These are phyloP conservation scores for Saturnispora gosingensis DNA, from an alignment of 805 yeast genomes.

Conservation along the genomic window DNA sequence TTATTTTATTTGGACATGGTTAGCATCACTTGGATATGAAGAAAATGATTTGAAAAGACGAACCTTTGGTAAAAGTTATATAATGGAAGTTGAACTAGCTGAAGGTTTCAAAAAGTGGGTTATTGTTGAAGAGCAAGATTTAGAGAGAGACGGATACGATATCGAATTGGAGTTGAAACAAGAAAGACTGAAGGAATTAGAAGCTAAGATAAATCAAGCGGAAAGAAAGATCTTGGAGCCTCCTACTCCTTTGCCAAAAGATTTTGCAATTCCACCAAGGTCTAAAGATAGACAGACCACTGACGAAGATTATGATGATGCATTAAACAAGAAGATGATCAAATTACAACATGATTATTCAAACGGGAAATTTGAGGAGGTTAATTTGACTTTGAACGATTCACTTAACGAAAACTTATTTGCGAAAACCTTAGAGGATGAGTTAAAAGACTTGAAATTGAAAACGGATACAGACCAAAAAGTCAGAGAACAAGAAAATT, in stretches of 20 bases:
- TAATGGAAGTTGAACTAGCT: slow-evolving; percentile 70
- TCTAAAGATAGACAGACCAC: slow-evolving; percentile 1
- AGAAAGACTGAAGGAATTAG: slow-evolving; percentile 24
- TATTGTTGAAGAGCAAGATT: slow-evolving; percentile 58
- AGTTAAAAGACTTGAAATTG: neutral
- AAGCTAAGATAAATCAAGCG: slow-evolving; percentile 22
- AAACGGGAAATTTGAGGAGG: neutral
- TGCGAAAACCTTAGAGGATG: neutral
- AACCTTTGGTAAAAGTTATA: slow-evolving; percentile 72
- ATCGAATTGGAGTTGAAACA: slow-evolving; percentile 28
- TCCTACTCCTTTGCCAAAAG: slow-evolving; percentile 16
- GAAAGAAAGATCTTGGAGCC: slow-evolving; percentile 21
- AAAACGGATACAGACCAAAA: neutral
- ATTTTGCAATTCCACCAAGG: slow-evolving; percentile 11
- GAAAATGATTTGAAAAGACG: slow-evolving; percentile 55
- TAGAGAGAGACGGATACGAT: slow-evolving; percentile 30
- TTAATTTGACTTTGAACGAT: neutral
- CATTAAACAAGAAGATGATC: neutral
- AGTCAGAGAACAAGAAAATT: neutral
- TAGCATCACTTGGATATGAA: slow-evolving; percentile 66
- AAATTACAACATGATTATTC: slow-evolving; percentile 4
- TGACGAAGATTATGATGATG: neutral
- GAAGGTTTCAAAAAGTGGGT: slow-evolving; percentile 74
- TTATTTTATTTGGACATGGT: slow-evolving; percentile 88
- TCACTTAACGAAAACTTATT: neutral